phyloP scores from a whole-genome alignment of 169 alveolate species.

The Cryptosporidium sp. region DNA sequence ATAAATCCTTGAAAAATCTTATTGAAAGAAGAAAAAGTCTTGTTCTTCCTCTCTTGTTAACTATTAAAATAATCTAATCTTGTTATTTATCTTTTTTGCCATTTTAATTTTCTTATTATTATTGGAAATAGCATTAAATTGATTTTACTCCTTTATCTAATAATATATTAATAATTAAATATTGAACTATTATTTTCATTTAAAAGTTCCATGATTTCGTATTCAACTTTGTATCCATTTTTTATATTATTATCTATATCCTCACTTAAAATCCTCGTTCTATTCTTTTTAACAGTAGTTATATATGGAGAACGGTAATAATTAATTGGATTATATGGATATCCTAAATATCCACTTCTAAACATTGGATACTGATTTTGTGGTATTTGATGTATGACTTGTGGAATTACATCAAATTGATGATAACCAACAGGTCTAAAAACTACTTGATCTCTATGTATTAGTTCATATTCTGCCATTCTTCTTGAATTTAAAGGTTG shows the following conservation, averaged over 20 bases:
- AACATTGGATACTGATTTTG: conserved; percentile 41
- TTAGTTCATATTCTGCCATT: conserved; percentile 29
- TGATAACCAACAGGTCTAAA: conserved; percentile 29
- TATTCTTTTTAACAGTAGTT: not conserved
- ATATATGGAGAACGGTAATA: conserved; percentile 48
- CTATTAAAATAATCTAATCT: not conserved
- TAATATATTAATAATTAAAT: not conserved
- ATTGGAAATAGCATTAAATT: too few relatives aligned
- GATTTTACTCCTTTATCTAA: not conserved
- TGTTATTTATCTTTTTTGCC: too few relatives aligned
- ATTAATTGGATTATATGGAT: conserved; percentile 41
- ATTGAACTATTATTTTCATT: conserved; percentile 16
- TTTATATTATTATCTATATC: not conserved
- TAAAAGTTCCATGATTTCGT: conserved; percentile 16
- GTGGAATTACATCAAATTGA: conserved; percentile 14
- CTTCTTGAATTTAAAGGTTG: not conserved
- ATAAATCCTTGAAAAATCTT: not conserved
- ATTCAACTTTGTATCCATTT: conserved; percentile 6
- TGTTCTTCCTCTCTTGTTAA: not conserved
- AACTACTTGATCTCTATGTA: conserved; percentile 14
- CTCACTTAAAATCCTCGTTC: conserved; percentile 2
- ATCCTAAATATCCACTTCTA: conserved; percentile 36
- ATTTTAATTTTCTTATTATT: not conserved
- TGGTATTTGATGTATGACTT: conserved; percentile 22
- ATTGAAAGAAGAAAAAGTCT: not conserved